These are phyloP conservation scores for Musa balbisiana DNA, from an alignment of 202 grass and related monocot genomes.

Conservation along the genomic window DNA sequence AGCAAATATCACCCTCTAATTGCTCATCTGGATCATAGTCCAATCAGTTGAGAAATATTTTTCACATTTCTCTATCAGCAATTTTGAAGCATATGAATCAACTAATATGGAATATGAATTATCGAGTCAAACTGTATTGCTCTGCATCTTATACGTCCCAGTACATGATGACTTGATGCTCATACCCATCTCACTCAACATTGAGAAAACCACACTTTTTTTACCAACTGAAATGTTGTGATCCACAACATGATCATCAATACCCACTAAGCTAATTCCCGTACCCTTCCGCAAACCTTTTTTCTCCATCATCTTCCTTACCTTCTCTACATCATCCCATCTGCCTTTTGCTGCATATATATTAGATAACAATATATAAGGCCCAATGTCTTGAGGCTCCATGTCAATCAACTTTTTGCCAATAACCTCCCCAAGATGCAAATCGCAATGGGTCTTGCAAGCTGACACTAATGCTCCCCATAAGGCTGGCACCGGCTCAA, in stretches of 20 bases:
- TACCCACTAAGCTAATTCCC: constrained; percentile 25
- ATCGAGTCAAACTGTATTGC: neutral
- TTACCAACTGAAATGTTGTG: neutral
- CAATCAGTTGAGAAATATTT: neutral
- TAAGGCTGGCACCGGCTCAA: constrained; percentile 46
- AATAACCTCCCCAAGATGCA: constrained; percentile 48
- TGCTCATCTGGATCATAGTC: neutral
- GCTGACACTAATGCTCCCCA: constrained; percentile 60
- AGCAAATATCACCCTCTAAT: neutral
- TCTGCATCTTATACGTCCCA: neutral
- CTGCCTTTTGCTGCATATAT: constrained; percentile 51
- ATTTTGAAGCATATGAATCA: neutral
- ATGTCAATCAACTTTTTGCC: constrained; percentile 57
- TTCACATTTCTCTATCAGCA: too few species aligned
- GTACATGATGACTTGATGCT: constrained; percentile 8
- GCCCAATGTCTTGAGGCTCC: constrained; percentile 49
- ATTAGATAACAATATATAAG: constrained; percentile 73
- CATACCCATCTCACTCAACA: constrained; percentile 24
- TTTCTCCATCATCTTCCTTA: constrained; percentile 47
- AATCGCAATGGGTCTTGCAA: constrained; percentile 39
- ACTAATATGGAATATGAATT: neutral
- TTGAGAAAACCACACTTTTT: constrained; percentile 13
- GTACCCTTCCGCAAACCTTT: constrained; percentile 49
- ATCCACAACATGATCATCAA: neutral
- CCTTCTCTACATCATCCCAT: constrained; percentile 49